Conservation (phyloP, 192 early-diverging fungal species). For the Fimicolochytrium jonesii region DNA sequence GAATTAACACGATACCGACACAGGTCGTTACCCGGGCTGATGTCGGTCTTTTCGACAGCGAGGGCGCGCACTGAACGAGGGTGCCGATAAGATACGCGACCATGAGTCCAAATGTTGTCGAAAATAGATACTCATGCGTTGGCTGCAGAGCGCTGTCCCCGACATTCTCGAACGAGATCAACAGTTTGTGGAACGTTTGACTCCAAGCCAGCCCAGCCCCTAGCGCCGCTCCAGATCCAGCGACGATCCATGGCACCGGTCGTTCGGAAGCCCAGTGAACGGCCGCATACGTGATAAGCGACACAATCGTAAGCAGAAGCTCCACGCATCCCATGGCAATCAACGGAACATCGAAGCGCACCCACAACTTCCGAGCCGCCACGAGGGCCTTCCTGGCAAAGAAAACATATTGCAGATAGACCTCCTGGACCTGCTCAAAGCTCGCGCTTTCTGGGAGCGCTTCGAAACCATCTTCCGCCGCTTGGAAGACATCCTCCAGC, state of each 20-base stretch:
- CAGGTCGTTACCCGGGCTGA: neutral
- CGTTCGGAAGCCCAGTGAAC: conserved; percentile 2
- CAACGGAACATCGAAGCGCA: conserved; percentile 79
- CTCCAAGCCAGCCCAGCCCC: neutral
- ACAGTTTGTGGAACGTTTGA: neutral
- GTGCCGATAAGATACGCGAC: conserved; percentile 5
- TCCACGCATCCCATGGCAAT: conserved; percentile 71
- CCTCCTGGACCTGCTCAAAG: neutral
- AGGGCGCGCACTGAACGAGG: neutral
- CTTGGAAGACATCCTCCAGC: conserved; percentile 32
- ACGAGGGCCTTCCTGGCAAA: conserved; percentile 64
- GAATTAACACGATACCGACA: conserved; percentile 32
- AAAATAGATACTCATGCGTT: conserved; percentile 34
- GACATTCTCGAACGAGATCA: neutral
- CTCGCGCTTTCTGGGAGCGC: neutral
- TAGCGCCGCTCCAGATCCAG: conserved; percentile 11
- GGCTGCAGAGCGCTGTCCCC: conserved; percentile 21
- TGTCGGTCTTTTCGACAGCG: neutral
- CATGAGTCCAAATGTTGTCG: conserved; percentile 13
- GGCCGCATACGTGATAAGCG: conserved; percentile 6
- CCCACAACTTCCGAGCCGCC: conserved; percentile 81
- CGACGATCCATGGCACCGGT: neutral
- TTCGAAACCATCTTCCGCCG: conserved; percentile 24
- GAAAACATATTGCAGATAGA: conserved; percentile 37
- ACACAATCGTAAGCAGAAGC: conserved; percentile 36